Evolutionary conservation across 495 filamentous ascomycete species (phyloP).

Genomic region (Hypoxylon fuscum): DNA sequence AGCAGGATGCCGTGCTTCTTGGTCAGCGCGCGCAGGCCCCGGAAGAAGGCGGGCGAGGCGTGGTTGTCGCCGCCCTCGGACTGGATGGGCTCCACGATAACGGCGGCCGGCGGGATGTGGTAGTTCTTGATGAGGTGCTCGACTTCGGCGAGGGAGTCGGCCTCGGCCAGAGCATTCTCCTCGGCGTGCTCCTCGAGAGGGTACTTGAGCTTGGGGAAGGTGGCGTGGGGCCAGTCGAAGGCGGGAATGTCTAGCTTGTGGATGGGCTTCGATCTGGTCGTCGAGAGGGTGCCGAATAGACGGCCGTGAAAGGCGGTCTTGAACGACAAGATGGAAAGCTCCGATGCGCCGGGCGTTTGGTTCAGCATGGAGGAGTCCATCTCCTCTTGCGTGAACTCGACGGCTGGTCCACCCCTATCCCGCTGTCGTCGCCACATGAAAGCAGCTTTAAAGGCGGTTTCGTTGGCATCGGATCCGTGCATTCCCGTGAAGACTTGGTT

Average conservation of each 20-base stretch:
- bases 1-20: constrained; percentile 86
- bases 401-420: constrained; percentile 82
- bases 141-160: constrained; percentile 85
- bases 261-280: constrained; percentile 94
- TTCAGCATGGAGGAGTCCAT: constrained; percentile 84
- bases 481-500: constrained; percentile 97
- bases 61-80: constrained; percentile 99
- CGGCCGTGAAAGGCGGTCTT: constrained; percentile 94
- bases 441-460: constrained; percentile 98
- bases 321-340: constrained; percentile 93
- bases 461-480: constrained; percentile 96
- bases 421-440: constrained; percentile 96
- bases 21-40: constrained; percentile 83
- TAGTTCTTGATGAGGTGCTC: constrained; percentile 86
- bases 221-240: constrained; percentile 97
- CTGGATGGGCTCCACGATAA: constrained; percentile 95
- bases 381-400: constrained; percentile 88
- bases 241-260: constrained; percentile 99
- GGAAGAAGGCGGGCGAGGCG: constrained; percentile 93
- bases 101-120: constrained; percentile 87
- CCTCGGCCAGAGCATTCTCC: constrained; percentile 86
- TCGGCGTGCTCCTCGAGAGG: constrained; percentile 83
- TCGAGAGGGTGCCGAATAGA: constrained; percentile 90
- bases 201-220: constrained; percentile 91
- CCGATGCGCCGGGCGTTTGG: constrained; percentile 80